Evolutionary conservation across 2,329 filamentous ascomycete species (phyloP), one percentile per base, ranked within the genome.

Genomic region (Cladosporium sp.): DNA sequence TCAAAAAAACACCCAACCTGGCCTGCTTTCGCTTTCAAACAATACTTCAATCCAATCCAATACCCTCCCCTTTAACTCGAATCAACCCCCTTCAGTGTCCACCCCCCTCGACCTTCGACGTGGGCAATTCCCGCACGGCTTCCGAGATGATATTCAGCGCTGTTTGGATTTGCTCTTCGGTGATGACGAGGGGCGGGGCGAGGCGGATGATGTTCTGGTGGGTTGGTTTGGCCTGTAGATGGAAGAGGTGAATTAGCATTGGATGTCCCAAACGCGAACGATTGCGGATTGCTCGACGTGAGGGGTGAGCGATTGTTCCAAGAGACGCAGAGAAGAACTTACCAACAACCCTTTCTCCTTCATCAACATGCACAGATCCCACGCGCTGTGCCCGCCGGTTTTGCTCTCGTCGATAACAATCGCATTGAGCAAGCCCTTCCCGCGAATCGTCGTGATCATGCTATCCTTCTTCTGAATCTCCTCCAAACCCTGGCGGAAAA

Each of bases 171-270:
- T 99, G 83, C 54, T 85, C 80, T 65, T 97, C 90, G 20, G 85
- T 90, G 64, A 99, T 97, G 58, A 99, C 90, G 49, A 99, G 77
- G 17, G 93, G 93, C 41, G 93, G 93, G n/a, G 93, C 93, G 55
- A 99, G 86, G 52, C 93, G 88, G 68, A 99, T 99, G 69, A 99
- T 97, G 72, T 97, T 96, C 66, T 95, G 86, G 71, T 99, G 93
- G 6, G 93, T 99, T 24, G 93, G 93, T 80, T 99, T 99, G 63
- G 93, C 93, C 89, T 95, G 68, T 11, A 32, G 48, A 19, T 37
- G 18, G 41, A 57, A 41, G 20, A 9, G 39, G 36, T 39, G 24
- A 30, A 53, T 65, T 58, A 64, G 58, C 50, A 54, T 32, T 44
- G 5, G 40, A 34, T 44, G 36, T 22, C 20, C 45, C 39, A 32